These are phyloP conservation scores for Phytophthora ramorum DNA, from an alignment of 352 stramenopile genomes.

Conservation along the genomic window DNA sequence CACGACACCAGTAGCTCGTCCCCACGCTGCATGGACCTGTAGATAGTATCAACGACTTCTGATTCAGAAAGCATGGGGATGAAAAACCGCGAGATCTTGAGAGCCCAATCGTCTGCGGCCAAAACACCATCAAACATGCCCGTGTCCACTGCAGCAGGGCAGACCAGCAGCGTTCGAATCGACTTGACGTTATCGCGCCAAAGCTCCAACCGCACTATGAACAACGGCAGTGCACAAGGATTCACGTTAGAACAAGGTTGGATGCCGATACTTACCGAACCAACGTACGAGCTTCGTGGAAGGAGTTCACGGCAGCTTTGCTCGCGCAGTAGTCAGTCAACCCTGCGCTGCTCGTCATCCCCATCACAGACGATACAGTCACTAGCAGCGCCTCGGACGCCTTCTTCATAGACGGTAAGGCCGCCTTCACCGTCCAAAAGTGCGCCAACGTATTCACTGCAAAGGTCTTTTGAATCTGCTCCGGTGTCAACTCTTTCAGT, in stretches of 20 bases:
- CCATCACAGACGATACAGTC: slow-evolving; percentile 83
- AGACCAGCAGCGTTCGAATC: slow-evolving; percentile 79
- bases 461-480: slow-evolving; percentile 62
- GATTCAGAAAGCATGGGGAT: slow-evolving; percentile 59
- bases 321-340: slow-evolving; percentile 82
- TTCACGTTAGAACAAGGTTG: not conserved
- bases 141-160: slow-evolving; percentile 72
- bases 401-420: slow-evolving; percentile 74
- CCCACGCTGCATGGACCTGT: slow-evolving; percentile 54
- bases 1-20: slow-evolving; percentile 77
- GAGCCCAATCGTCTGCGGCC: slow-evolving; percentile 42
- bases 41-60: slow-evolving; percentile 62
- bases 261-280: not conserved
- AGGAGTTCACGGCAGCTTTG: slow-evolving; percentile 78
- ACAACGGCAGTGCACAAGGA: not conserved
- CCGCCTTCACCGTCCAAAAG: slow-evolving; percentile 73
- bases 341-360: slow-evolving; percentile 63
- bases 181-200: slow-evolving; percentile 59
- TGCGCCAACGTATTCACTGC: slow-evolving; percentile 74
- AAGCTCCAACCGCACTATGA: slow-evolving; percentile 84
- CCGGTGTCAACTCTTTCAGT: slow-evolving; percentile 46
- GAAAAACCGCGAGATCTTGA: slow-evolving; percentile 43
- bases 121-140: slow-evolving; percentile 81
- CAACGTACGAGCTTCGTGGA: slow-evolving; percentile 65
- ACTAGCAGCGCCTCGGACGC: slow-evolving; percentile 59